Conservation (phyloP, 2,329 filamentous ascomycete species). For the Aspergillus brasiliensis region DNA sequence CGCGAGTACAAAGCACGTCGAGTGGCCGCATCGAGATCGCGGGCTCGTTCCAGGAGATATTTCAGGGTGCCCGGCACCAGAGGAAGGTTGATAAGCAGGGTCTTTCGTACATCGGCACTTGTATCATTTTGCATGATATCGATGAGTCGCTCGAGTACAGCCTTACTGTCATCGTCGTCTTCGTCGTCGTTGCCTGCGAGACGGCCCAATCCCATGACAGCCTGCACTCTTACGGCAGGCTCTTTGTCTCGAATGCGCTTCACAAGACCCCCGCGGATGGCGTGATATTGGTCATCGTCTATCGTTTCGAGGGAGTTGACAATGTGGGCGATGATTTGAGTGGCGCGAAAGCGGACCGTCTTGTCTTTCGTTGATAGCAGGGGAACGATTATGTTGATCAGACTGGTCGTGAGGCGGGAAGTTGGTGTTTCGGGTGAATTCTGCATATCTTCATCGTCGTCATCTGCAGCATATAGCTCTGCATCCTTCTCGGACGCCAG, state of each 20-base stretch:
- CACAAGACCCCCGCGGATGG: constrained; percentile 75
- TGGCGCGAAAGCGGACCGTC: constrained; percentile 82
- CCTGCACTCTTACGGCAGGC: constrained; percentile 86
- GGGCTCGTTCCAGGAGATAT: constrained; percentile 83
- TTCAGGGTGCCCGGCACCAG: constrained; percentile 79
- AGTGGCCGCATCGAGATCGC: constrained; percentile 84
- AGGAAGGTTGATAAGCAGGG: constrained; percentile 86
- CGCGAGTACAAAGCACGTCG: constrained; percentile 83
- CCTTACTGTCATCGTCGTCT: constrained; percentile 66
- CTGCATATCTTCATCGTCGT: constrained; percentile 67
- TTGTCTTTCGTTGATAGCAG: constrained; percentile 89
- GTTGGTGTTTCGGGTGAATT: constrained; percentile 80
- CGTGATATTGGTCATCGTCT: constrained; percentile 86
- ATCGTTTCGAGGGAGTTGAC: constrained; percentile 91
- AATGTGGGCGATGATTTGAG: constrained; percentile 86
- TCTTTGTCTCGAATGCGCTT: constrained; percentile 94
- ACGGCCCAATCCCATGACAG: constrained; percentile 83
- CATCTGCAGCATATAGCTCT: constrained; percentile 63
- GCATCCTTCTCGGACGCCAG: constrained; percentile 69
- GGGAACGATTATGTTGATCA: constrained; percentile 73
- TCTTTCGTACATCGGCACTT: constrained; percentile 87
- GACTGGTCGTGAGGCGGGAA: constrained; percentile 71
- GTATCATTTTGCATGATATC: constrained; percentile 92
- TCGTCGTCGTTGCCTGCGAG: constrained; percentile 77
- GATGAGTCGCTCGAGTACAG: constrained; percentile 78